Conservation (phyloP, 768 basidiomycete genomes). For the Cystobasidium ongulense region DNA sequence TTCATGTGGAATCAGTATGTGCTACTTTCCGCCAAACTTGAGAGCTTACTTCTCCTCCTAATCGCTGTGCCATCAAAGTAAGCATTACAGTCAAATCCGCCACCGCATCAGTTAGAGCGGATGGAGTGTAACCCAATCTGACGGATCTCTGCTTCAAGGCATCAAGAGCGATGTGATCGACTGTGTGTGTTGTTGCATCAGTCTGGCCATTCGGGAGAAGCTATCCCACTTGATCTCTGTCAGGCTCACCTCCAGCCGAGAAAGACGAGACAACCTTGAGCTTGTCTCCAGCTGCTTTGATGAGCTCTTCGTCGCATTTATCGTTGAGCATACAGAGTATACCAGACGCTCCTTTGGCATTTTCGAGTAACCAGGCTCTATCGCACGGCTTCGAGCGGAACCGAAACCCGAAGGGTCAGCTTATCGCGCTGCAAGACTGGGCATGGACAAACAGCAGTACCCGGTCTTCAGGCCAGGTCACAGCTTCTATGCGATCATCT, state of each 20-base stretch:
- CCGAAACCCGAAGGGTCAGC: neutral
- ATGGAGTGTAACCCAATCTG: conserved; percentile 81
- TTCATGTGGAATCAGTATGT: neutral
- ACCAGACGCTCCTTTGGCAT: conserved; percentile 59
- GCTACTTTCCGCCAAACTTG: no score
- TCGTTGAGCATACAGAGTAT: conserved; percentile 60
- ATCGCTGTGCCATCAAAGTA: conserved; percentile 83
- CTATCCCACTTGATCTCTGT: neutral
- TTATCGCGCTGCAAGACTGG: conserved; percentile 45
- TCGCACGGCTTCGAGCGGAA: conserved; percentile 47
- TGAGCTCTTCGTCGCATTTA: conserved; percentile 63
- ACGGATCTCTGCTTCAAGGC: conserved; percentile 58
- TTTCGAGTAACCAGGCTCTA: conserved; percentile 64
- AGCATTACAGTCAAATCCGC: conserved; percentile 87
- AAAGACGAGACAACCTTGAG: conserved; percentile 84
- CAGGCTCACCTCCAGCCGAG: conserved; percentile 66
- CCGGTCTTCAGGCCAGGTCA: conserved; percentile 24
- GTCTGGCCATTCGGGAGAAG: neutral
- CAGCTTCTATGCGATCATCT: conserved; percentile 18
- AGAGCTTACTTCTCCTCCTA: conserved; percentile 57
- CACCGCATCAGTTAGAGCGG: conserved; percentile 86
- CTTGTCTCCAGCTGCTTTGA: conserved; percentile 66
- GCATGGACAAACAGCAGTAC: neutral
- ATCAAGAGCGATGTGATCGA: conserved; percentile 69
- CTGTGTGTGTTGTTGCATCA: neutral